Base-by-base conservation (phyloP, 495 filamentous ascomycete genomes). In the Neurospora sp. region DNA sequence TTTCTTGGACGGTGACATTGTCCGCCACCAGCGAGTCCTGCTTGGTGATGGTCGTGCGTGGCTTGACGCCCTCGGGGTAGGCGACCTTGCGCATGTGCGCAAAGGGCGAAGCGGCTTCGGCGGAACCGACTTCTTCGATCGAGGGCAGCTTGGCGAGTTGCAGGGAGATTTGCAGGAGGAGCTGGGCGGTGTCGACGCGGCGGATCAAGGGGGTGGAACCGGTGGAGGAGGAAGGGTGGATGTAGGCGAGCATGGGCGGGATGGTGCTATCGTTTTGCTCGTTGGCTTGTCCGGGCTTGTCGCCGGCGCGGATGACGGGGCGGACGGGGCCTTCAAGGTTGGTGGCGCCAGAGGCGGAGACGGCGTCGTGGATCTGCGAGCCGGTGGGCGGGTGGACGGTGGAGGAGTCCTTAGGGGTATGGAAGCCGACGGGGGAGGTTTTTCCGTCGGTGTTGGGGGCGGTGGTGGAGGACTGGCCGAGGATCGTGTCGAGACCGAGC, bases 1-100 rank as follows among this genome's bases (percentile, higher is more conserved):
- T 93, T 73, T 92, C 89, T 74, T 92, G 91, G 3, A 99, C 89
- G 3, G 90, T 93, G 37, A 95, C 93, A 78, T 97, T 97, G 27
- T 92, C 89, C 3, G 87, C 95, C 37, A 98, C 86, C 2, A 99
- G 83, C 76, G 88, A 91, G 81, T 97, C 94, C 16, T 83, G 80
- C 74, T 89, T 87, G 8, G 91, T 92, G 70, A 99, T 90, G 12
- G 91, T 94, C 45, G 89, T 91, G 39, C 88, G 88, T 40, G 90
- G 86, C 37, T 93, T 90, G 44, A 98, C 88, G 38, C 89, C 89
- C 4, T 91, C 89, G 0, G 93, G 90, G 75, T 93, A 90, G 8
- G 94, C 90, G 69, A 97, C 88, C 81, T 97, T 98, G 75, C 87
- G 84, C 41, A 84, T 76, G 81, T 94, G 92, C 0, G 92, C 90